phyloP scores from a whole-genome alignment of 2,329 filamentous ascomycete genomes.

The Anisogramma anomala region DNA sequence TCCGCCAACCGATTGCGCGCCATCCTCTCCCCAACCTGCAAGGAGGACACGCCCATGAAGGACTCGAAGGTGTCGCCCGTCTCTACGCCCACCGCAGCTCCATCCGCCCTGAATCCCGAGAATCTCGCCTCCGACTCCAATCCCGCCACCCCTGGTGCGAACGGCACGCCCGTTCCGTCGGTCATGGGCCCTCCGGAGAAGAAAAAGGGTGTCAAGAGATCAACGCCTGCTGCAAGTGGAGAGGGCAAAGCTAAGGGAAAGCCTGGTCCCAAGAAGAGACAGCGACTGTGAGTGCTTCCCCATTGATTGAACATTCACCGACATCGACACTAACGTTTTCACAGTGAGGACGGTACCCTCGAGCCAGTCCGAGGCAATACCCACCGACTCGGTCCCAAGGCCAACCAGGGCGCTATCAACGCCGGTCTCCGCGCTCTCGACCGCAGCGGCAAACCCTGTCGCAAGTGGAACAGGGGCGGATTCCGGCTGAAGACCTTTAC shows the following conservation, averaged over 20 bases:
- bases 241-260: constrained; percentile 69
- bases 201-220: constrained; percentile 65
- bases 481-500: constrained; percentile 89
- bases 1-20: constrained; percentile 38
- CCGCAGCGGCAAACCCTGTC: constrained; percentile 80
- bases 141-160: constrained; percentile 43
- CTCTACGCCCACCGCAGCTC: constrained; percentile 28
- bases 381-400: constrained; percentile 89
- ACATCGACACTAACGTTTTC: constrained; percentile 1
- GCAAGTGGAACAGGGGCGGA: constrained; percentile 76
- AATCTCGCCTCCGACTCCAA: constrained; percentile 45
- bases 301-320: background rate
- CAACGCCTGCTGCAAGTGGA: constrained; percentile 53
- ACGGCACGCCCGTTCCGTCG: constrained; percentile 43
- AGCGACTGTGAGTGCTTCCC: constrained; percentile 62
- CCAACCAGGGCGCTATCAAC: constrained; percentile 95
- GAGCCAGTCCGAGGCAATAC: constrained; percentile 45
- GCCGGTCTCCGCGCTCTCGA: constrained; percentile 89
- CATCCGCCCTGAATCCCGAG: constrained; percentile 38
- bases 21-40: constrained; percentile 34
- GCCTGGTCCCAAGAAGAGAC: constrained; percentile 94
- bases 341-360: constrained; percentile 51
- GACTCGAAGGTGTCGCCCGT: constrained; percentile 35
- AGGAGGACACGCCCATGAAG: constrained; percentile 28
- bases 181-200: constrained; percentile 53